Evolutionary conservation across 805 yeast genomes (phyloP), one percentile per base, ranked within the genome.

Genomic region (Maudiozyma serrabonitensis): DNA sequence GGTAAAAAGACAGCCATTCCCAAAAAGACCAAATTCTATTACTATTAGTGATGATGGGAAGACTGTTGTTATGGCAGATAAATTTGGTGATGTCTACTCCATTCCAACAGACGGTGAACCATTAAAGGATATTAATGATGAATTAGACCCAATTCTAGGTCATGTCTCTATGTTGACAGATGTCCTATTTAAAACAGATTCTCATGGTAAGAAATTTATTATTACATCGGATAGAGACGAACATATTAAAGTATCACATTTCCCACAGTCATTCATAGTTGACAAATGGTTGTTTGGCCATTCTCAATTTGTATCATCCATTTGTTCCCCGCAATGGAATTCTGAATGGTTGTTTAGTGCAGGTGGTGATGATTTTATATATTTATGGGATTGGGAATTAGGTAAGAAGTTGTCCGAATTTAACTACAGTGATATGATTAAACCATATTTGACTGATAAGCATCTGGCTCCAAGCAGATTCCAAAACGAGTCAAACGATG

Each of bases 101-200:
- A 71, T 87, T 38, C 69, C 75, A 2, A 67, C 80, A 28, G 69
- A 69, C 13, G 57, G 64, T 3, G 67, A 59, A 0, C 58, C 75
- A 1, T 64, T 69, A 1, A 57, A 59, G n/a, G 57, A 58, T 31
- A 48, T 51, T 4, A 64, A 59, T 39, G 73, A 74, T 4, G 78
- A 75, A 43, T 64, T 79, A 42, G 75, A 71, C 38, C 97, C 97
- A 2, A 74, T 91, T 6, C 69, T 91, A 48, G 99, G 99, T 7
- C 99, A 93, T 67, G 98, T 93, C 5, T 90, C 97, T 2, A 88
- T 93, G 96, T 75, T 93, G 52, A 85, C 95, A n/a, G 88, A 82
- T 54, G 75, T 90, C 2, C 48, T 54, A n/a, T 46, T 58, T 45
- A 50, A 53, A 2, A 50, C 46, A 26, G 58, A 57, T 46, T 28